Base-by-base conservation (phyloP, 257 asterid species). In the Solanum clarkiae region DNA sequence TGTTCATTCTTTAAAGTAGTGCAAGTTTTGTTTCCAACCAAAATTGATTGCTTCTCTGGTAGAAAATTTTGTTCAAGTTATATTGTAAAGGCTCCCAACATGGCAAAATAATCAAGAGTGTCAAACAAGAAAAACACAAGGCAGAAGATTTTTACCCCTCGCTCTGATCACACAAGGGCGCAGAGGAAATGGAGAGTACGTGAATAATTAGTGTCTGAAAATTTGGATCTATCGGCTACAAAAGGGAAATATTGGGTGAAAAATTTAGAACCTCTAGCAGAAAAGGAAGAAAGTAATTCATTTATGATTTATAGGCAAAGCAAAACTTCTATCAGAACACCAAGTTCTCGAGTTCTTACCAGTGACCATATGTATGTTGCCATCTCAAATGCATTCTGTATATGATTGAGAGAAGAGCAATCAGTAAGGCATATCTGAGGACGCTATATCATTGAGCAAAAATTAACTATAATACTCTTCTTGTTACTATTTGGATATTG, bases 331-430 rank as follows among this genome's bases (percentile, higher is more conserved):
- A 82, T 62, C 47, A 1, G 77, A 79, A 82, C 70, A 26, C 51
- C 80, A 70, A 11, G 53, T 85, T 59, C 54, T 53, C 36, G 65
- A 83, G 82, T 85, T 83, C 93, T 87, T 93, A 95, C 99, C 94
- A 93, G 85, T 18, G 98, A 93, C 99, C 98, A 96, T 77, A 95
- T 53, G 86, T 93, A 96, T 47, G 89, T 85, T 13, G 98, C 92
- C 94, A 96, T 93, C 90, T 96, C 98, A 81, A 96, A 93, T 17
- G 99, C 97, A 74, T 94, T 96, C 99, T 96, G 98, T 91, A 91
- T 83, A 87, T 66, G 53, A 83, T 72, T 85, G 16, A 63, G 77
- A 14, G 40, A 63, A 18, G 16, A 83, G 42, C n/a, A 65, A 17
- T 75, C 36, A 83, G 68, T 57, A 20, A 81, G 17, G 42, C 60